phyloP scores from a whole-genome alignment of 2,329 filamentous ascomycete species.

The Colletotrichum sp. region DNA sequence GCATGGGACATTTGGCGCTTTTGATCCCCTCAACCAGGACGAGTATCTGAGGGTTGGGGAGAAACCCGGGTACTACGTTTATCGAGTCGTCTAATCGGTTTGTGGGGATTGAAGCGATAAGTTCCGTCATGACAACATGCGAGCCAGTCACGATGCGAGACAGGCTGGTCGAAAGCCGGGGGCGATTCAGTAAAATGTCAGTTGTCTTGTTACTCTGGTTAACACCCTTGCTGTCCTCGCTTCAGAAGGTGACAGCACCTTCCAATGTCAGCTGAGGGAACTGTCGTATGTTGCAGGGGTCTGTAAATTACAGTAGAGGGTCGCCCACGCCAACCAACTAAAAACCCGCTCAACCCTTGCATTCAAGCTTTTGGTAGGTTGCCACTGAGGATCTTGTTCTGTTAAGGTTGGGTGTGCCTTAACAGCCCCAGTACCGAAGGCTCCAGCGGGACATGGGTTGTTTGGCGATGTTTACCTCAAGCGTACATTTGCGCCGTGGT shows the following conservation, averaged over 20 bases:
- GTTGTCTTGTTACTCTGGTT: not conserved
- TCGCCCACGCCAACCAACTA: not conserved
- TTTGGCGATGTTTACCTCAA: not conserved
- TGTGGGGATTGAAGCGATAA: not conserved
- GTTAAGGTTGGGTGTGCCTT: not conserved
- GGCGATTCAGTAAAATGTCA: not conserved
- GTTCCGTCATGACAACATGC: not conserved
- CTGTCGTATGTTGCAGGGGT: not conserved
- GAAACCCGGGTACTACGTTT: not conserved
- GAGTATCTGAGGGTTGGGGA: not conserved
- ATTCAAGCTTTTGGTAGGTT: not conserved
- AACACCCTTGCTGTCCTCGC: not conserved
- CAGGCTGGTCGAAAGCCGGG: not conserved
- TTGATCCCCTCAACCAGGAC: not conserved
- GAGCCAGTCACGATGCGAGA: not conserved
- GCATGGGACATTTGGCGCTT: not conserved
- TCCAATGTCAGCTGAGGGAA: not conserved
- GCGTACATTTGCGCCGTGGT: not conserved
- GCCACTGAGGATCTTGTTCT: not conserved
- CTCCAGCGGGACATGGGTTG: not conserved
- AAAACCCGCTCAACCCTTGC: not conserved
- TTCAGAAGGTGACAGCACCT: not conserved
- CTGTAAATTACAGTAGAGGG: not conserved
- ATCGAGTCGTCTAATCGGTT: not conserved
- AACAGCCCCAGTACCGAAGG: not conserved